Conservation (phyloP, 2,329 filamentous ascomycete species). For the Allantophomopsis lycopodina region DNA sequence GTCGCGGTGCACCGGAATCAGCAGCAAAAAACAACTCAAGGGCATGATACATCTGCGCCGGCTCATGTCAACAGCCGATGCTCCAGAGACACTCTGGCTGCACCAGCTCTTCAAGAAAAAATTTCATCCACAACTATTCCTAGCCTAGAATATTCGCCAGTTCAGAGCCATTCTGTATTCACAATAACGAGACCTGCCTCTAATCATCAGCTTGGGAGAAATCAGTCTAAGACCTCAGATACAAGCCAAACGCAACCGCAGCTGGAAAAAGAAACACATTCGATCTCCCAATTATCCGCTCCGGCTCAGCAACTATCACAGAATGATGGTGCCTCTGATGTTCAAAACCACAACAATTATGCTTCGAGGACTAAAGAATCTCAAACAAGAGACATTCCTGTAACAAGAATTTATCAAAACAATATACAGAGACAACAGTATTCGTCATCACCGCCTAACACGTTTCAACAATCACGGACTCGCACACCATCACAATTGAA, state of each 20-base stretch:
- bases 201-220: neutral
- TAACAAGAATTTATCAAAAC: no score
- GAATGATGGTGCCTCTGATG: neutral
- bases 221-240: no score
- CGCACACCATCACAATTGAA: neutral
- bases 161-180: neutral
- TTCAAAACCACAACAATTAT: no score
- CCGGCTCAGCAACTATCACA: neutral
- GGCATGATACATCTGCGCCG: no score
- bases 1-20: no score
- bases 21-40: no score
- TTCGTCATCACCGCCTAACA: neutral
- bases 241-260: neutral
- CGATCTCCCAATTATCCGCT: neutral
- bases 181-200: neutral
- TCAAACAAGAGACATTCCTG: no score
- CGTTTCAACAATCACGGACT: neutral
- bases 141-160: neutral
- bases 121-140: neutral
- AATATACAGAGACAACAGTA: slow-evolving; percentile 1
- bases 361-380: no score
- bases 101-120: neutral
- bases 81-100: no score
- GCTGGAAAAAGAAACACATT: neutral
- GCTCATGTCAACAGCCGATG: no score